Evolutionary conservation across 1,139 yeast species (phyloP), one percentile per base, ranked within the genome.

Genomic region (Kurtzmaniella quercitrusa): DNA sequence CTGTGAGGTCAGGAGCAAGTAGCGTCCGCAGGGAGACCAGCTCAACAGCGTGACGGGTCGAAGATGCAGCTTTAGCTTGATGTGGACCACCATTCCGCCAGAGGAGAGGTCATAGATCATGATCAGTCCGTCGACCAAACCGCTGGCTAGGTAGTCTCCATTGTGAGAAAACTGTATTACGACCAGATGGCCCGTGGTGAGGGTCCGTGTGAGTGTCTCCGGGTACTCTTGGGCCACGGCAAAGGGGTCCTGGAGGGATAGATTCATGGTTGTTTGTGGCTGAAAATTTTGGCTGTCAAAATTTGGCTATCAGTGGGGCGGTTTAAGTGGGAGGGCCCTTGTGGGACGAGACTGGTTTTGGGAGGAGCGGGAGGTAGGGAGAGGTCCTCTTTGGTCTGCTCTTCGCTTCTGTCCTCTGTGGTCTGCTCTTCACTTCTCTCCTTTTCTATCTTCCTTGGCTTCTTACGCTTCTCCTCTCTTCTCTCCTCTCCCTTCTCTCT

Each of bases 191-290:
- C 94, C 89, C 62, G 76, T 72, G 49, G 79, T 59, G 34, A 59
- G 67, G 0, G 91, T 81, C 48, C 79, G 80, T 2, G 86, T 77
- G 21, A 89, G 74, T 1, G 85, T 76, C 52, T 91, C 96, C 0
- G 98, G 98, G 56, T 81, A 91, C 59, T 91, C 98, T 57, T 89
- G 91, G 12, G 95, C 85, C 34, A 91, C 90, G 5, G 95, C 82
- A 61, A 90, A 89, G 2, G 98, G 98, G 62, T 91, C 98, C 52
- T 88, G 81, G 18, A 91, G 72, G n/a, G 95, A 76, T 42, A 89
- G 73, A 62, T 91, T 91, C 95, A 87, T 85, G 38, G 17, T 15
- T 38, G 12, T 16, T 12, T 10, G 10, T 27, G 14, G 12, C 12
- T 27, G 31, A 21, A 21, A 21, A 21, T 21, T 21, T 21, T 21